Conservation (phyloP, 257 asterid species). For the Craterostigma plantagineum region DNA sequence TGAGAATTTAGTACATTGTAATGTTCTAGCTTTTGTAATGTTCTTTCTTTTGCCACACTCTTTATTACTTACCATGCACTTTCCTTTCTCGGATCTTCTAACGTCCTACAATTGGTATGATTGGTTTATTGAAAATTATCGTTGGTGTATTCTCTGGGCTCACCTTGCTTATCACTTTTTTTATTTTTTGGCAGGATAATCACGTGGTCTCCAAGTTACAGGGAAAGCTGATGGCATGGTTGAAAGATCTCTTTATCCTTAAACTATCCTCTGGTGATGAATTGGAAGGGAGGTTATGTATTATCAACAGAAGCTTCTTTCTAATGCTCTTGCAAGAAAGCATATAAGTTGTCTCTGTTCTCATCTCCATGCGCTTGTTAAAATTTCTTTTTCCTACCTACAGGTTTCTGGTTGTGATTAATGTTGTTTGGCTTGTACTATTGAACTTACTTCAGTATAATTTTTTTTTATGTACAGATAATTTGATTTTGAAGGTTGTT, state of each 20-base stretch:
- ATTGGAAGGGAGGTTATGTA: constrained; percentile 87
- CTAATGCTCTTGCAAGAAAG: constrained; percentile 35
- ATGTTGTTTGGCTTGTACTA: background rate
- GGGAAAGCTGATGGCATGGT: constrained; percentile 54
- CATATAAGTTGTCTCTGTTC: constrained; percentile 40
- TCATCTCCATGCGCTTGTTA: too few relatives aligned
- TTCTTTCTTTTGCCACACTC: constrained; percentile 10
- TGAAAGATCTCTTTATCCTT: constrained; percentile 34
- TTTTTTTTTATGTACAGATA: constrained; percentile 33
- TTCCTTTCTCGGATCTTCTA: too few relatives aligned
- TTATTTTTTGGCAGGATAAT: constrained; percentile 38
- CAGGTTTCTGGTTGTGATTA: background rate
- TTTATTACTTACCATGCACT: background rate
- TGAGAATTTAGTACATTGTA: constrained; percentile 16
- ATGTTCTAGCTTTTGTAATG: constrained; percentile 40
- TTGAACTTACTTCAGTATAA: constrained; percentile 6
- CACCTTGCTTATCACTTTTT: too few relatives aligned
- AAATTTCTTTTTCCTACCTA: too few relatives aligned
- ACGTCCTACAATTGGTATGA: too few relatives aligned
- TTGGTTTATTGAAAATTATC: background rate
- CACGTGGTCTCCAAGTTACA: constrained; percentile 35
- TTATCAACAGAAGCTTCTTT: constrained; percentile 49
- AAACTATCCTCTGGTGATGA: constrained; percentile 68
- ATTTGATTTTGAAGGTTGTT: constrained; percentile 49
- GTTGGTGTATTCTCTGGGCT: background rate